phyloP scores from a whole-genome alignment of 2,329 filamentous ascomycete genomes.

The Fusarium dimerum region DNA sequence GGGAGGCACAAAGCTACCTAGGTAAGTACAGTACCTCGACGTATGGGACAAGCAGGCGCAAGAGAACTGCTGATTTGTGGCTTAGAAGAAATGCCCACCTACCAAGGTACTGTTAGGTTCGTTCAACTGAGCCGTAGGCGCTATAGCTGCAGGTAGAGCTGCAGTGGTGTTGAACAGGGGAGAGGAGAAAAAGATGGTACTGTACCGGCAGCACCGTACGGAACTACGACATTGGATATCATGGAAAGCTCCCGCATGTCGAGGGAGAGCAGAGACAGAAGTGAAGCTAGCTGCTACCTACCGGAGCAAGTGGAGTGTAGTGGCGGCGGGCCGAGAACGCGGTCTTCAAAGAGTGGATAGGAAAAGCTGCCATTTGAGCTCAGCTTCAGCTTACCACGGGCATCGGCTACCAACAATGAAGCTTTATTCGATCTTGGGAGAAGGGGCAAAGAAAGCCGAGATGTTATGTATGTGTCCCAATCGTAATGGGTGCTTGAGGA shows the following conservation, averaged over 20 bases:
- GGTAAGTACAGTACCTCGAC: conserved; percentile 5
- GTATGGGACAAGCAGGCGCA: background rate
- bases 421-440: background rate
- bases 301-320: conserved; percentile 3
- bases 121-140: too few relatives aligned
- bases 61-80: conserved; percentile 18
- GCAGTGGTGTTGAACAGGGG: background rate
- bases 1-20: conserved; percentile 2
- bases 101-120: background rate
- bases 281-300: background rate
- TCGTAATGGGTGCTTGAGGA: background rate
- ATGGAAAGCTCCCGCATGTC: too few relatives aligned
- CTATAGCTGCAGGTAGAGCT: too few relatives aligned
- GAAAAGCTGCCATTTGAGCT: background rate
- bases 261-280: too few relatives aligned
- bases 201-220: too few relatives aligned
- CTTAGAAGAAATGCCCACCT: conserved; percentile 16
- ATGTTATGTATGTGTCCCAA: background rate
- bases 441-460: background rate
- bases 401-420: background rate
- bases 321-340: conserved; percentile 20
- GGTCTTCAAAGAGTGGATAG: background rate
- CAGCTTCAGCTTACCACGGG: background rate
- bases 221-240: too few relatives aligned
- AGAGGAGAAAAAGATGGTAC: background rate